Percentiles rank a stretch among this genome's conserved stretches.
These are phyloP conservation scores for Dryadomyces quercus-mongolicae DNA, from an alignment of 2,329 filamentous ascomycete genomes.

Conservation along the genomic window DNA sequence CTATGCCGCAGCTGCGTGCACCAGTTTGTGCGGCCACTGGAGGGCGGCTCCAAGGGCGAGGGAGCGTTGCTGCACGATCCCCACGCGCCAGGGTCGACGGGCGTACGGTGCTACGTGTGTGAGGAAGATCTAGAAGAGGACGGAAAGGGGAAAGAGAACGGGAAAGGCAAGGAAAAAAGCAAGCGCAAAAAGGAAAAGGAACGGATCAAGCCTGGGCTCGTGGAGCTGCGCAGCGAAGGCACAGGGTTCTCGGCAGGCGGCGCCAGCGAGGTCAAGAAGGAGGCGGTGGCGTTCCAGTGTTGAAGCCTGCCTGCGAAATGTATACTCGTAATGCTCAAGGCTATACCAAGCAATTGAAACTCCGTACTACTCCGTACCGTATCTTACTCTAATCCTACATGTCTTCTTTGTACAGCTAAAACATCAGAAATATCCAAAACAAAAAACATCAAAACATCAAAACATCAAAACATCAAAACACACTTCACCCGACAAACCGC, in stretches of 20 bases:
- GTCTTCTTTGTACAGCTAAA: background rate
- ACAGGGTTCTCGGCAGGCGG: constrained; percentile 90
- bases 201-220: constrained; percentile 56
- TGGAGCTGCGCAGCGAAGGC: constrained; percentile 73
- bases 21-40: constrained; percentile 62
- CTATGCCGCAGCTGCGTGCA: constrained; percentile 74
- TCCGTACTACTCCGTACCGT: background rate
- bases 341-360: background rate
- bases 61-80: constrained; percentile 30
- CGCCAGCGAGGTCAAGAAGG: constrained; percentile 66
- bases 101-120: constrained; percentile 72
- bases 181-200: constrained; percentile 31
- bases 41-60: constrained; percentile 14
- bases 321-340: no score
- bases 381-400: background rate
- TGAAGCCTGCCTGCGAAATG: no score
- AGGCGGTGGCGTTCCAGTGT: constrained; percentile 38
- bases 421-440: background rate
- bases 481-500: background rate
- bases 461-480: background rate
- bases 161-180: constrained; percentile 20
- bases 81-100: constrained; percentile 37
- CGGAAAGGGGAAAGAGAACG: constrained; percentile 19
- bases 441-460: background rate
- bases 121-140: constrained; percentile 57